Percentiles rank a stretch among this genome's conserved stretches.
phyloP scores from a whole-genome alignment of 2,329 filamentous ascomycete genomes.

The Venturia asperata region DNA sequence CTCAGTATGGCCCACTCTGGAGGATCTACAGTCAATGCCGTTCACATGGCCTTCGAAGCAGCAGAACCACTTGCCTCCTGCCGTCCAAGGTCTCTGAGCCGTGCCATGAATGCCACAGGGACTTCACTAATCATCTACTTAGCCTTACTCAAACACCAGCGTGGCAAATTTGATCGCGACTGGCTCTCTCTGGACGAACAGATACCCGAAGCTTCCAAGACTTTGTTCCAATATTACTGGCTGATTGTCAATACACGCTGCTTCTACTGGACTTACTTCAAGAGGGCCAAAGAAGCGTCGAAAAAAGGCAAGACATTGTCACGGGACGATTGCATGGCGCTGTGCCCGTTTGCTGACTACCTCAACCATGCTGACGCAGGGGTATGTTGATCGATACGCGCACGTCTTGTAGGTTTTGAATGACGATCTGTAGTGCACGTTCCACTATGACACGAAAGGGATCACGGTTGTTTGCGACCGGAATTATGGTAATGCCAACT shows the following conservation, averaged over 20 bases:
- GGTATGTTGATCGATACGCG: slow-evolving; percentile 43
- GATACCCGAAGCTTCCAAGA: slow-evolving; percentile 38
- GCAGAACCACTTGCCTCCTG: slow-evolving; percentile 33
- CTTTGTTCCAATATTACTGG: slow-evolving; percentile 50
- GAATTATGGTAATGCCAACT: neutral
- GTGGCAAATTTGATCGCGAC: slow-evolving; percentile 44
- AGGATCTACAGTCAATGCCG: slow-evolving; percentile 56
- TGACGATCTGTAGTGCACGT: slow-evolving; percentile 41
- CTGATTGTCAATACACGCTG: slow-evolving; percentile 54
- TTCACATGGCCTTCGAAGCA: slow-evolving; percentile 45
- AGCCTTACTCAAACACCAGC: slow-evolving; percentile 49
- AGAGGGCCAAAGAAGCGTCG: slow-evolving; percentile 38
- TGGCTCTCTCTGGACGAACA: slow-evolving; percentile 40
- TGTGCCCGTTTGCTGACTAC: slow-evolving; percentile 66
- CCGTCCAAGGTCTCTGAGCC: neutral
- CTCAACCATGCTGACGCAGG: slow-evolving; percentile 52
- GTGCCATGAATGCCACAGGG: neutral
- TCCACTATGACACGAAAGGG: slow-evolving; percentile 12
- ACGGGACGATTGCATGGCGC: slow-evolving; percentile 55
- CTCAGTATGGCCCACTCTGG: slow-evolving; percentile 56
- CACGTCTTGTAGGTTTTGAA: slow-evolving; percentile 48
- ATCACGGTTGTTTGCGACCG: slow-evolving; percentile 11
- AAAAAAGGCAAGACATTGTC: slow-evolving; percentile 27
- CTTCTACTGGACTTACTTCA: slow-evolving; percentile 48
- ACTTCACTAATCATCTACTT: neutral